These are phyloP conservation scores for Yamadazyma diospyri DNA, from an alignment of 1,139 yeast species.

Conservation along the genomic window DNA sequence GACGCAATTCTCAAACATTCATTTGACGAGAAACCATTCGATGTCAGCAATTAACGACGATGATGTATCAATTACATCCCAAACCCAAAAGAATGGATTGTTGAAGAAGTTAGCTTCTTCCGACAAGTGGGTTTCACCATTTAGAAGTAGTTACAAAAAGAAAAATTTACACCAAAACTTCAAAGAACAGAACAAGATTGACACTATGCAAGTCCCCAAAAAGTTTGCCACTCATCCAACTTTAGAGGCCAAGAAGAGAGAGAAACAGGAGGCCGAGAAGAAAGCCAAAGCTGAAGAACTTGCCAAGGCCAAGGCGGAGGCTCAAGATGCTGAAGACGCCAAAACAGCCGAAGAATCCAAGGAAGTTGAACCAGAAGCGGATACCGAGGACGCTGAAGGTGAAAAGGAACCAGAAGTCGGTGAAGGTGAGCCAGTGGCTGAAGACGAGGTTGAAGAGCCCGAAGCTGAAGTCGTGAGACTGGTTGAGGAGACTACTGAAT, in stretches of 20 bases:
- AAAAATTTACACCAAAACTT: conserved; percentile 35
- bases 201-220: conserved; percentile 37
- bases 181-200: conserved; percentile 33
- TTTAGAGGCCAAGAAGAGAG: conserved; percentile 29
- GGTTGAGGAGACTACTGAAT: conserved; percentile 1
- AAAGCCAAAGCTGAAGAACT: conserved; percentile 16
- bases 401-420: conserved; percentile 18
- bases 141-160: conserved; percentile 29
- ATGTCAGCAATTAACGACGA: conserved; percentile 8
- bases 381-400: conserved; percentile 11
- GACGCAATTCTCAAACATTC: conserved; percentile 4
- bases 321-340: conserved; percentile 17
- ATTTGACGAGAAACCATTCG: not conserved
- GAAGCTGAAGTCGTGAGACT: conserved; percentile 4
- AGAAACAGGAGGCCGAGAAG: conserved; percentile 14
- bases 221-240: conserved; percentile 43
- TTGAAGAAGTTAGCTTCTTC: conserved; percentile 39
- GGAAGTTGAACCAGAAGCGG: conserved; percentile 18
- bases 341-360: conserved; percentile 9
- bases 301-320: conserved; percentile 16
- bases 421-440: conserved; percentile 13
- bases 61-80: conserved; percentile 8
- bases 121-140: conserved; percentile 51
- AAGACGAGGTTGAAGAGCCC: conserved; percentile 12
- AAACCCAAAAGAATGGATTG: conserved; percentile 15